Percentiles rank a stretch among this genome's conserved stretches.
phyloP scores from a whole-genome alignment of 331 rosid species.

The Acacia pycnantha region DNA sequence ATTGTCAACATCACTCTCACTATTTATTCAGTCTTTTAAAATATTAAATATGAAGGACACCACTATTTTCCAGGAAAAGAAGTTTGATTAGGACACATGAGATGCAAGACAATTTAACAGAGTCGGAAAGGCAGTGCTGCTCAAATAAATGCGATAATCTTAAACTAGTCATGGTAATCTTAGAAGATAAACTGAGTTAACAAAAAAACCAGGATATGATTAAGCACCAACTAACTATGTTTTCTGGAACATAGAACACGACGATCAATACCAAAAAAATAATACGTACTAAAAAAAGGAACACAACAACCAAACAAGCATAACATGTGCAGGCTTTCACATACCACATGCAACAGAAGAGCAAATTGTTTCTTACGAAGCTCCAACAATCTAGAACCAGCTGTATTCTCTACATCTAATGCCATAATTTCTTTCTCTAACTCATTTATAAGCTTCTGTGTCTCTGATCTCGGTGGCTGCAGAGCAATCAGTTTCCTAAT shows the following conservation, averaged over 20 bases:
- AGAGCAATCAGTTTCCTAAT: too few relatives aligned
- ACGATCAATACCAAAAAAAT: slow-evolving; percentile 54
- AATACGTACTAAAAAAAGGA: not conserved
- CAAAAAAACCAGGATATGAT: not conserved
- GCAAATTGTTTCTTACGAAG: not conserved
- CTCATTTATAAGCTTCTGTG: not conserved
- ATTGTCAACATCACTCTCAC: not conserved
- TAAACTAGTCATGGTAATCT: not conserved
- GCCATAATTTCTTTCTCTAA: not conserved
- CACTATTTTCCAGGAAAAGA: not conserved
- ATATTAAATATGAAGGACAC: not conserved
- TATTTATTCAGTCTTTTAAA: not conserved
- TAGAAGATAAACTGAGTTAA: not conserved
- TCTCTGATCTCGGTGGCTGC: too few relatives aligned
- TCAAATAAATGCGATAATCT: slow-evolving; percentile 1
- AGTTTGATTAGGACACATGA: not conserved
- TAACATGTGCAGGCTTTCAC: not conserved
- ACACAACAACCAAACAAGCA: too few relatives aligned
- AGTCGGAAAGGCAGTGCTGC: too few relatives aligned
- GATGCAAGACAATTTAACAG: not conserved
- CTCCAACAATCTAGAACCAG: not conserved
- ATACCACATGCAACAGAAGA: not conserved
- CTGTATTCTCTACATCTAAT: not conserved
- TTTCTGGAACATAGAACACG: slow-evolving; percentile 8
- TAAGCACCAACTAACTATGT: not conserved